phyloP scores from a whole-genome alignment of 2,329 filamentous ascomycete species.

The Xylariales sp. region DNA sequence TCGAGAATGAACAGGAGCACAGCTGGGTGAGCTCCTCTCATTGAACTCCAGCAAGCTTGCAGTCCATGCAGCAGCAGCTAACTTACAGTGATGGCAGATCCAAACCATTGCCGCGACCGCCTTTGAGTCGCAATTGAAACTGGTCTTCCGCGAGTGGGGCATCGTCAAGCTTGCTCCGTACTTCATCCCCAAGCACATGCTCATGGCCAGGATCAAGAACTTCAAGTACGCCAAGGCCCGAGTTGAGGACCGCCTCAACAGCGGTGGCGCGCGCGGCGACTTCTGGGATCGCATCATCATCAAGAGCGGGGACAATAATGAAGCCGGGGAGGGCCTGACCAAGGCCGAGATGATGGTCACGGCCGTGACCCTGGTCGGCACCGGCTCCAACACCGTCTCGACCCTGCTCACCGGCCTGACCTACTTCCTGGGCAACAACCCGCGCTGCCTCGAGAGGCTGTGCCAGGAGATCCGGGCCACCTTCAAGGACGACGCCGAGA shows the following conservation, averaged over 20 bases:
- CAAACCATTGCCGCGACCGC: too few relatives aligned
- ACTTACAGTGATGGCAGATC: too few relatives aligned
- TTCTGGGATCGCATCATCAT: background rate
- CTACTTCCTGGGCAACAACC: background rate
- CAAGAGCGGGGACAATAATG: background rate
- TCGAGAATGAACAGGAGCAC: constrained; percentile 29
- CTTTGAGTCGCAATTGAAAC: too few relatives aligned
- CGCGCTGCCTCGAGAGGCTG: constrained; percentile 12
- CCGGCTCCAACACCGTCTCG: background rate
- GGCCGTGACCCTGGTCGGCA: background rate
- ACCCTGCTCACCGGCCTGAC: constrained; percentile 30
- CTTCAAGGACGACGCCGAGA: constrained; percentile 21
- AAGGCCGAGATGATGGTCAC: background rate
- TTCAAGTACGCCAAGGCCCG: too few relatives aligned
- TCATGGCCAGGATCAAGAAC: too few relatives aligned
- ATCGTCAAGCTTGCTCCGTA: too few relatives aligned
- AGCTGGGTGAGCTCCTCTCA: constrained; percentile 10
- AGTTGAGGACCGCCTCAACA: too few relatives aligned
- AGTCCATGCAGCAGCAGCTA: too few relatives aligned
- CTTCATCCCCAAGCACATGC: too few relatives aligned
- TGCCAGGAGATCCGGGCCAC: constrained; percentile 22
- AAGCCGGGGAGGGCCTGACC: background rate
- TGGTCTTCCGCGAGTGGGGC: too few relatives aligned
- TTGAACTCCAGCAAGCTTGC: background rate
- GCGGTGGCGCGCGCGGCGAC: background rate